Evolutionary conservation across 75 land plant genomes (phyloP).

Genomic region (Pinus tabuliformis): DNA sequence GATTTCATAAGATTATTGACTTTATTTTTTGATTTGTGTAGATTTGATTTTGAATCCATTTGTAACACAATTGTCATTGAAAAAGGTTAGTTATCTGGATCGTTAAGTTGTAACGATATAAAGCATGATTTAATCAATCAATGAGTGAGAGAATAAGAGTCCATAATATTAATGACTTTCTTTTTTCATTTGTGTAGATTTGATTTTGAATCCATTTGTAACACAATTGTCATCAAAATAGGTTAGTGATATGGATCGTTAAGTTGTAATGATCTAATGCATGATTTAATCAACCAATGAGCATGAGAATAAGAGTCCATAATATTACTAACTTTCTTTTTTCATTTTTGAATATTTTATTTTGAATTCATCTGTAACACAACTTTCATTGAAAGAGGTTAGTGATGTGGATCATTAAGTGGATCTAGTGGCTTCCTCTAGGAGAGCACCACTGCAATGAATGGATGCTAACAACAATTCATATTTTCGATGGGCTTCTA

Average conservation of each 20-base stretch:
- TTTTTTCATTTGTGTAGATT: slow-evolving; percentile 19
- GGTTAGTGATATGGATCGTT: slow-evolving; percentile 24
- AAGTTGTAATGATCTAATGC: not conserved
- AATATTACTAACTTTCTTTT: too few species aligned
- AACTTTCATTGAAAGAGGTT: too few species aligned
- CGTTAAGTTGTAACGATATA: not conserved
- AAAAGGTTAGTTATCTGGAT: slow-evolving; percentile 30
- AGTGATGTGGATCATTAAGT: too few species aligned
- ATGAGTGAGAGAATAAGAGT: not conserved
- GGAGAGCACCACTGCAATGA: too few species aligned
- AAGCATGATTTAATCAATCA: not conserved
- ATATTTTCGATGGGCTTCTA: too few species aligned
- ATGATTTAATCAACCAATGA: too few species aligned
- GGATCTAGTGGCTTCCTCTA: not conserved
- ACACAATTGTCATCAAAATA: slow-evolving; percentile 27
- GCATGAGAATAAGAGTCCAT: too few species aligned
- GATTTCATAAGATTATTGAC: not conserved
- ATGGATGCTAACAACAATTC: too few species aligned
- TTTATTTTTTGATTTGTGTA: slow-evolving; percentile 11
- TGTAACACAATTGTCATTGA: slow-evolving; percentile 19
- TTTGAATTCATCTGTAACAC: too few species aligned
- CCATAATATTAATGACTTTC: not conserved
- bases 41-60: slow-evolving; percentile 27
- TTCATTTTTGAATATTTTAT: too few species aligned
- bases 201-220: slow-evolving; percentile 19